These are phyloP conservation scores for Melanogaster broomeanus DNA, from an alignment of 768 basidiomycete species.

Conservation along the genomic window DNA sequence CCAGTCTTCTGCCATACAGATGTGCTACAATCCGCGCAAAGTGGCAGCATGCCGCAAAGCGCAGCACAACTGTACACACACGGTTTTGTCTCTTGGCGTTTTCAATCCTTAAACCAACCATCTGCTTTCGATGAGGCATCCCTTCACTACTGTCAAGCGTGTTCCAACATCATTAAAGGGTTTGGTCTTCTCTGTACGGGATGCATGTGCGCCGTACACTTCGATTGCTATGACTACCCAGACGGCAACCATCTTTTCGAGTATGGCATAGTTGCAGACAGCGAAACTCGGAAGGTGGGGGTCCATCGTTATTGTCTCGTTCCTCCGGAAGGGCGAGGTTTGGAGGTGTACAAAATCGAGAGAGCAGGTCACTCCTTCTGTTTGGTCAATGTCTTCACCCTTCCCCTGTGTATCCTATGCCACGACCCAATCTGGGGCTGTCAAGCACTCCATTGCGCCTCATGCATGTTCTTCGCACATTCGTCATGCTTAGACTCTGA, in stretches of 20 bases:
- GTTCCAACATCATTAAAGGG: constrained; percentile 54
- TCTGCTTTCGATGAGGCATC: constrained; percentile 33
- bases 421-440: constrained; percentile 74
- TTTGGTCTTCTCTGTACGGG: constrained; percentile 73
- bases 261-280: constrained; percentile 49
- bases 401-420: constrained; percentile 72
- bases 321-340: constrained; percentile 34
- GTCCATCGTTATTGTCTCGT: constrained; percentile 62
- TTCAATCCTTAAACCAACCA: constrained; percentile 30
- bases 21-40: constrained; percentile 14
- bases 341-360: constrained; percentile 14
- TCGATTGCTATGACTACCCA: constrained; percentile 76
- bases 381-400: constrained; percentile 66
- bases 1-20: constrained; percentile 37
- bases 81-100: constrained; percentile 74
- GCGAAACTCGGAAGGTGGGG: constrained; percentile 54
- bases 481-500: constrained; percentile 42
- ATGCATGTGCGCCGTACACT: constrained; percentile 71
- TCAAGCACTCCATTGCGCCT: constrained; percentile 65
- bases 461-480: constrained; percentile 66
- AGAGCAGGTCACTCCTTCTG: constrained; percentile 53
- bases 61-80: constrained; percentile 48
- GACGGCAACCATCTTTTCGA: constrained; percentile 60
- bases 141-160: constrained; percentile 55
- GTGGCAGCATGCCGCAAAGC: background rate